These are phyloP conservation scores for Rhinocladiella similis DNA, from an alignment of 2,329 filamentous ascomycete species.

Conservation along the genomic window DNA sequence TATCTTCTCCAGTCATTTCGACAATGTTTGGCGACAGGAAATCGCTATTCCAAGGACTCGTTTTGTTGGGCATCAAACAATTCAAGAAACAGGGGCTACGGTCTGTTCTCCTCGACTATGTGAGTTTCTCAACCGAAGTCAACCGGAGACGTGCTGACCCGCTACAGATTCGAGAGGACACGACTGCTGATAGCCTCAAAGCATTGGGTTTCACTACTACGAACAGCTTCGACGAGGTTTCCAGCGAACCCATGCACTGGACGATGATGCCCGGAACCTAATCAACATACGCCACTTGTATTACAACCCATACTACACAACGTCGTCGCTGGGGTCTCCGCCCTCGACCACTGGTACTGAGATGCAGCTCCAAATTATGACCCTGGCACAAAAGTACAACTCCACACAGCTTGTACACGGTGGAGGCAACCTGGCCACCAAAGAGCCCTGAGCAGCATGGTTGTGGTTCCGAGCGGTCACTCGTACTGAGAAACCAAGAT, in stretches of 20 bases:
- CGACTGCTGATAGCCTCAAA: slow-evolving; percentile 69
- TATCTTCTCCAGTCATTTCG: slow-evolving; percentile 76
- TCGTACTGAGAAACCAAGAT: no score
- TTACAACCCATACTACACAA: neutral
- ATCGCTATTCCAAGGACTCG: slow-evolving; percentile 73
- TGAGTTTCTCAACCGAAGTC: slow-evolving; percentile 47
- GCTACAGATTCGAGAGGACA: slow-evolving; percentile 66
- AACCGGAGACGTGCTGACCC: neutral
- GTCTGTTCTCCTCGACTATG: slow-evolving; percentile 76
- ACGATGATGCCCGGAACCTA: slow-evolving; percentile 46
- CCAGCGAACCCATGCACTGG: slow-evolving; percentile 65
- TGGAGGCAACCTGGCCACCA: no score
- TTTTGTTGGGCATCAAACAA: slow-evolving; percentile 77
- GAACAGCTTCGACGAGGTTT: slow-evolving; percentile 80
- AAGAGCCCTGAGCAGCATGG: no score
- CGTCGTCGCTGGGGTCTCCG: neutral
- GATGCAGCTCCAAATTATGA: no score
- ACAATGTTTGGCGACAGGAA: slow-evolving; percentile 67
- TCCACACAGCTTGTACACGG: no score
- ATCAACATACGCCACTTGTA: neutral
- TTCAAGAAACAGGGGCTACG: slow-evolving; percentile 75
- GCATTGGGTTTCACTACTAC: slow-evolving; percentile 79
- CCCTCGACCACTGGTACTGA: neutral
- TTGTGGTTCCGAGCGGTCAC: no score
- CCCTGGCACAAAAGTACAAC: no score